Evolutionary conservation across 2,329 filamentous ascomycete species (phyloP), one percentile per base, ranked within the genome.

Genomic region (Capronia coronata): DNA sequence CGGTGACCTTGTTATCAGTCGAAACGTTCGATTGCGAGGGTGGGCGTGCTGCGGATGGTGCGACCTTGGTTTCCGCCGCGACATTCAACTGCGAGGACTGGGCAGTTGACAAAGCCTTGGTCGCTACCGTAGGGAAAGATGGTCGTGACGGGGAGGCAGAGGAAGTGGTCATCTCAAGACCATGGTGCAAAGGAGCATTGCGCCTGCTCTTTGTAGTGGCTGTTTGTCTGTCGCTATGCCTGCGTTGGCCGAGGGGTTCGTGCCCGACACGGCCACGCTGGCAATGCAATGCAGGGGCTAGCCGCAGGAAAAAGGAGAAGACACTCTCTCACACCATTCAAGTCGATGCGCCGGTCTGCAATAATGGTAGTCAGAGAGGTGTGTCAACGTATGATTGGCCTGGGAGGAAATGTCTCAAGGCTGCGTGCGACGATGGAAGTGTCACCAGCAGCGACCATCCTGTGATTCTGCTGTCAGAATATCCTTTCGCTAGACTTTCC

Each of bases 231-330:
- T 16, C 5, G 29, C 7, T 6, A n/a, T 3, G 3, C 64, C 55
- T 64, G 65, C 43, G 63, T 62, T 51, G 66, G 35, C 21, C 39
- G 47, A 43, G 22, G 43, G 43, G 39, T 37, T 29, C 34, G 35
- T 30, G 34, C 14, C 34, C 19, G 10, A 23, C 38, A n/a, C 21
- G 38, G 19, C 53, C 48, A 51, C 58, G 51, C 53, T 53, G 47
- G 49, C 67, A 66, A 51, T 67, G 60, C 59, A 69, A n/a, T n/a
- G n/a, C n/a, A n/a, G n/a, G 68, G 61, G 68, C 65, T 29, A 37
- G 34, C 34, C n/a, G 34, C 16, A 34, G 30, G 5, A n/a, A 34
- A 5, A 34, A 34, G 23, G 23, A 27, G 23, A 27, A 5, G 29
- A 32, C 25, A 27, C 25, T 48, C 49, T 51, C 44, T 57, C 51